phyloP scores from a whole-genome alignment of 2,329 filamentous ascomycete genomes.

The Colletotrichum gigasporum region DNA sequence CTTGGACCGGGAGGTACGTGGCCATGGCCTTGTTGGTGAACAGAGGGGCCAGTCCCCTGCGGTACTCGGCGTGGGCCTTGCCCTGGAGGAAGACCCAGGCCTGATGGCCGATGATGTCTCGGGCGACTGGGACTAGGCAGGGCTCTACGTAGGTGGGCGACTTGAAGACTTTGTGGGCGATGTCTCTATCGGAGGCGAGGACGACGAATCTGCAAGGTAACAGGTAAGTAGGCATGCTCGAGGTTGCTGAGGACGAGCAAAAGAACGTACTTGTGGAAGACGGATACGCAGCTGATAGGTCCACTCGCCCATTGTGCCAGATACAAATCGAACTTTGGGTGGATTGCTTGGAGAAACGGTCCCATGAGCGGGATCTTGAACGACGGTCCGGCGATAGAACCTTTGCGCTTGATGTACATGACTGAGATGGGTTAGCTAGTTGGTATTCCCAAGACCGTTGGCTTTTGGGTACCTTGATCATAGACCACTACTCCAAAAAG shows the following conservation, averaged over 20 bases:
- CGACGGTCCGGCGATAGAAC: constrained; percentile 68
- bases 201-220: constrained; percentile 72
- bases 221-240: neutral
- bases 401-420: constrained; percentile 69
- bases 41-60: constrained; percentile 77
- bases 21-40: constrained; percentile 79
- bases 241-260: neutral
- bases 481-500: constrained; percentile 46
- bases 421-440: constrained; percentile 47
- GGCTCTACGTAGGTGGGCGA: constrained; percentile 79
- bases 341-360: constrained; percentile 78
- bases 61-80: constrained; percentile 79
- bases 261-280: constrained; percentile 78
- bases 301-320: constrained; percentile 81
- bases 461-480: constrained; percentile 42
- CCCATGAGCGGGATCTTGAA: constrained; percentile 78
- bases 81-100: constrained; percentile 86
- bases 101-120: constrained; percentile 75
- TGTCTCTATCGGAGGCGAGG: constrained; percentile 79
- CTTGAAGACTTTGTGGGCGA: constrained; percentile 85
- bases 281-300: constrained; percentile 82
- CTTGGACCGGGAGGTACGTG: constrained; percentile 77
- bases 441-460: fast-evolving
- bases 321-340: constrained; percentile 79
- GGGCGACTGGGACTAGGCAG: constrained; percentile 79